A percentile compares a stretch with the other conserved stretches of the same genome.
These are phyloP conservation scores for Mallotus nudiflorus DNA, from an alignment of 345 rosid species.

Conservation along the genomic window DNA sequence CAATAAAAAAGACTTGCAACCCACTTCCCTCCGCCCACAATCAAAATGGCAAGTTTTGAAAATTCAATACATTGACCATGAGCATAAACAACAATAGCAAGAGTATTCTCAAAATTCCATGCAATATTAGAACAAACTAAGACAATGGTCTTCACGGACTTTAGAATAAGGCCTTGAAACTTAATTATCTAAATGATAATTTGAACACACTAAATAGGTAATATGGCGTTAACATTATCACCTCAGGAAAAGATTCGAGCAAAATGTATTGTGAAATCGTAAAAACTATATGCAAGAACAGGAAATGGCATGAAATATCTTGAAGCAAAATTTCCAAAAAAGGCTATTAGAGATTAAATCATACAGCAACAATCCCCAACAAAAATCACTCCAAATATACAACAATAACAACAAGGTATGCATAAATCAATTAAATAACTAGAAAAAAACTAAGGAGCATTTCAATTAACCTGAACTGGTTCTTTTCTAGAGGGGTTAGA, in stretches of 20 bases:
- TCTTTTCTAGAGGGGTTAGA: conserved; percentile 35
- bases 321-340: too few relatives aligned
- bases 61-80: not conserved
- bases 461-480: conserved; percentile 47
- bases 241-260: not conserved
- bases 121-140: not conserved
- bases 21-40: not conserved
- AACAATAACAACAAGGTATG: too few relatives aligned
- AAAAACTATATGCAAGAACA: not conserved
- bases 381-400: too few relatives aligned
- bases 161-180: not conserved
- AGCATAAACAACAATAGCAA: not conserved
- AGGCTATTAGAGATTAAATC: too few relatives aligned
- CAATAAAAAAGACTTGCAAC: not conserved
- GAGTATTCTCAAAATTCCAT: not conserved
- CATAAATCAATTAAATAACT: too few relatives aligned
- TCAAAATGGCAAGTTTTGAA: not conserved
- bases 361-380: too few relatives aligned
- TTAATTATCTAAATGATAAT: conserved; percentile 1
- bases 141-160: not conserved
- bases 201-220: not conserved
- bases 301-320: not conserved
- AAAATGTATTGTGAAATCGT: too few relatives aligned
- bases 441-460: too few relatives aligned
- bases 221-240: not conserved